Evolutionary conservation across 306 rosid genomes (phyloP).

Genomic region (Delonix regia): DNA sequence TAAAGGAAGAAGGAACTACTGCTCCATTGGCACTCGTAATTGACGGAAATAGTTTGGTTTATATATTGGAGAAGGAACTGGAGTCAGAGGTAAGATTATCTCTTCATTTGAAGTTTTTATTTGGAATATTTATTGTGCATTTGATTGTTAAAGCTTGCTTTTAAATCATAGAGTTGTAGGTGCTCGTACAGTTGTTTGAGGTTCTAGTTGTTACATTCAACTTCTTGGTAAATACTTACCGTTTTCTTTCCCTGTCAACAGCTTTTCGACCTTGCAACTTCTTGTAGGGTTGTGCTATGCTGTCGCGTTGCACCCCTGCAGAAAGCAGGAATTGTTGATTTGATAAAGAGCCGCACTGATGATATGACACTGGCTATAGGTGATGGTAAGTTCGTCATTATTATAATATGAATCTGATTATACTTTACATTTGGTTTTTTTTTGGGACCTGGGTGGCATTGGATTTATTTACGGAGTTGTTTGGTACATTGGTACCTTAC

Average conservation of each 20-base stretch:
- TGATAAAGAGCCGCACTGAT: conserved; percentile 86
- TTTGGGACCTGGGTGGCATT: background rate
- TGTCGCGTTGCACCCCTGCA: conserved; percentile 99
- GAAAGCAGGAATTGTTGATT: conserved; percentile 97
- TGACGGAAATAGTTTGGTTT: conserved; percentile 96
- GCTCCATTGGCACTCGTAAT: conserved; percentile 81
- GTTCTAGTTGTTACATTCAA: conserved; percentile 20
- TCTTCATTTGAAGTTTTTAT: background rate
- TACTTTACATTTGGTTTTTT: conserved; percentile 25
- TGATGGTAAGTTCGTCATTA: conserved; percentile 66
- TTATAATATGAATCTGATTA: conserved; percentile 23
- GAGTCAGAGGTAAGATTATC: conserved; percentile 74
- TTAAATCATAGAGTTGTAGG: conserved; percentile 22
- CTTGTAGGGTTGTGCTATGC: conserved; percentile 89
- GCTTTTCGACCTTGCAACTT: conserved; percentile 92
- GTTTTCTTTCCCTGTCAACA: conserved; percentile 46
- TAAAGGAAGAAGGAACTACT: conserved; percentile 57
- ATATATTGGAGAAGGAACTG: conserved; percentile 87
- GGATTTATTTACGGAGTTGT: conserved; percentile 10
- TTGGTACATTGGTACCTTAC: background rate
- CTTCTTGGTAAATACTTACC: conserved; percentile 29
- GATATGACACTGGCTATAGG: conserved; percentile 99
- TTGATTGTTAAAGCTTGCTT: conserved; percentile 20
- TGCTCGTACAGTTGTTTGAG: conserved; percentile 20
- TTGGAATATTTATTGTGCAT: conserved; percentile 8